Percentiles rank a stretch among this genome's conserved stretches.
These are phyloP conservation scores for Ustilago shanxiensis DNA, from an alignment of 1,284 basidiomycete species.

Conservation along the genomic window DNA sequence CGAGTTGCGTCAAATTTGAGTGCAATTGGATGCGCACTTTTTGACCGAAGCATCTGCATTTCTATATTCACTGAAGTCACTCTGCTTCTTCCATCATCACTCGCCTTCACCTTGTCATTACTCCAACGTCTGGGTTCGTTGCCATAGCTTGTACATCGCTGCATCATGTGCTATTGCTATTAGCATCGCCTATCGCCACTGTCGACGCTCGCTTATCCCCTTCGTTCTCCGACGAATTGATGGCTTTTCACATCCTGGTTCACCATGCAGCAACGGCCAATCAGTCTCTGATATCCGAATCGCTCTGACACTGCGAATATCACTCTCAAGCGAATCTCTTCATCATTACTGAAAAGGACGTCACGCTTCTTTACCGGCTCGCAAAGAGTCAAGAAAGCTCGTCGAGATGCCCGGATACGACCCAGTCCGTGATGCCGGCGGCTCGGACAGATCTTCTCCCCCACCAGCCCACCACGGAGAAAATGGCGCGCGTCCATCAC, in stretches of 20 bases:
- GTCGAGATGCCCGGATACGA: slow-evolving; percentile 33
- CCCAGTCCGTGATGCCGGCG: slow-evolving; percentile 41
- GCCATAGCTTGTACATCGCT: background rate
- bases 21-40: slow-evolving; percentile 18
- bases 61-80: background rate
- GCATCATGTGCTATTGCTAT: background rate
- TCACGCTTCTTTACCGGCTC: background rate
- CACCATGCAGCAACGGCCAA: slow-evolving; percentile 15
- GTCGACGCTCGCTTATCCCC: background rate
- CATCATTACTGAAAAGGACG: background rate
- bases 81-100: background rate
- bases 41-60: slow-evolving; percentile 2
- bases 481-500: slow-evolving; percentile 23
- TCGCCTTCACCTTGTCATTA: background rate
- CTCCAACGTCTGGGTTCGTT: background rate
- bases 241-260: background rate
- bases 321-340: background rate
- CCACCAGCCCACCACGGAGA: slow-evolving; percentile 12
- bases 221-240: background rate
- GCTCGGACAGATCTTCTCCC: slow-evolving; percentile 36
- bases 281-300: background rate
- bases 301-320: background rate
- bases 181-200: background rate
- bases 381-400: background rate
- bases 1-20: slow-evolving; percentile 22